Percentiles rank a stretch among this genome's conserved stretches.
These are phyloP conservation scores for Coniochaeta hoffmannii DNA, from an alignment of 2,329 filamentous ascomycete genomes.

Conservation along the genomic window DNA sequence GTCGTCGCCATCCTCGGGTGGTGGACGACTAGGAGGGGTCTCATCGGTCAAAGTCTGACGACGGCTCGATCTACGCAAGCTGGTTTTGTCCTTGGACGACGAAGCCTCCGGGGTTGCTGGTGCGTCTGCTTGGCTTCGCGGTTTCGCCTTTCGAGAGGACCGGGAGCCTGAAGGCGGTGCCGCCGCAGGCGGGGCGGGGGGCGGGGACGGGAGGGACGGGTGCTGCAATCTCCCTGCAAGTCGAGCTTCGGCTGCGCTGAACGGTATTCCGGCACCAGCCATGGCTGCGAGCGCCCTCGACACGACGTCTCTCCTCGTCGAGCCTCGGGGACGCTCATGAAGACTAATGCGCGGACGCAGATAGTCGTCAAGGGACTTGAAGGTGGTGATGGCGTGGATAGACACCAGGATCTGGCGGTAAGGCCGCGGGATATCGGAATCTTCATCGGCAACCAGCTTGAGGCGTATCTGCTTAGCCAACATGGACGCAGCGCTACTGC, in stretches of 20 bases:
- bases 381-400: slow-evolving; percentile 96
- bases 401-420: slow-evolving; percentile 97
- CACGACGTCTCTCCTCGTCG: slow-evolving; percentile 55
- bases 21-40: slow-evolving; percentile 44
- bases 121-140: slow-evolving; percentile 33
- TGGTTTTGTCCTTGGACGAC: slow-evolving; percentile 36
- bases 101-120: slow-evolving; percentile 36
- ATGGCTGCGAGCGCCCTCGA: slow-evolving; percentile 68
- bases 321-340: slow-evolving; percentile 62
- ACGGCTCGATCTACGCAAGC: slow-evolving; percentile 55
- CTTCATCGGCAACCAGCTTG: slow-evolving; percentile 80
- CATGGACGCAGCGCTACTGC: slow-evolving; percentile 91
- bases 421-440: slow-evolving; percentile 77
- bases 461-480: slow-evolving; percentile 90
- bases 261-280: slow-evolving; percentile 56
- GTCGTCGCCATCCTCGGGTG: slow-evolving; percentile 52
- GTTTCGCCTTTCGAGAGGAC: slow-evolving; percentile 36
- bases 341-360: slow-evolving; percentile 81
- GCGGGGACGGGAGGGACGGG: slow-evolving; percentile 16
- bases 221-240: slow-evolving; percentile 34
- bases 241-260: slow-evolving; percentile 37
- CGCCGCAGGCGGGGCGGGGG: slow-evolving; percentile 27
- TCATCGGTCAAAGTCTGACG: slow-evolving; percentile 43
- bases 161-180: slow-evolving; percentile 36
- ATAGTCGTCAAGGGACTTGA: slow-evolving; percentile 95